Conservation (phyloP, 495 filamentous ascomycete genomes). For the Neurospora sp. region DNA sequence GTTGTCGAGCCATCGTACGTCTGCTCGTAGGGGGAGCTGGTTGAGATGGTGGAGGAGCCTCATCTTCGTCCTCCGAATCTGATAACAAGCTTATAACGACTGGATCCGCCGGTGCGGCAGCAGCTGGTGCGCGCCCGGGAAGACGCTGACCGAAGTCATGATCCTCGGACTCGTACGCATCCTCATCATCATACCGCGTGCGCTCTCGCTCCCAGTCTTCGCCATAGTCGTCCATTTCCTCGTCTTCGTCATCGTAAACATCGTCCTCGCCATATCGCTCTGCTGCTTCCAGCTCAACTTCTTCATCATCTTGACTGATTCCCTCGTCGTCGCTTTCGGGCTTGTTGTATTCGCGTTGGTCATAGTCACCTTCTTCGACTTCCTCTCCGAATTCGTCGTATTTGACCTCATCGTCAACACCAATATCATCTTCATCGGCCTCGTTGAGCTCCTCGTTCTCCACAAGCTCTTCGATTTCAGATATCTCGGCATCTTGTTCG, state of each 20-base stretch:
- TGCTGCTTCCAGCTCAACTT: constrained; percentile 26
- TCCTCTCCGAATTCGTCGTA: constrained; percentile 18
- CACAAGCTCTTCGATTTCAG: constrained; percentile 2
- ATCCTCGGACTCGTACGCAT: constrained; percentile 13
- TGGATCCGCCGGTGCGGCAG: constrained; percentile 6
- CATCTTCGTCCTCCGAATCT: constrained; percentile 27
- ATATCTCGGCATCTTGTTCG: neutral
- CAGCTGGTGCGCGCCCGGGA: neutral
- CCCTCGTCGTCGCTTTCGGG: constrained; percentile 25
- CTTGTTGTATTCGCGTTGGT: constrained; percentile 17
- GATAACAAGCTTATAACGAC: constrained; percentile 30
- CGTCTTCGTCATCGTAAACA: constrained; percentile 23
- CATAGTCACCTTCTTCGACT: constrained; percentile 23
- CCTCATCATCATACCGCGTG: constrained; percentile 19
- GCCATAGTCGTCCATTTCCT: constrained; percentile 12
- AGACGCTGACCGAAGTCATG: constrained; percentile 12
- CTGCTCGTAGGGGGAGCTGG: neutral
- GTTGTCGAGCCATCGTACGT: neutral
- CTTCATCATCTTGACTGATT: constrained; percentile 27
- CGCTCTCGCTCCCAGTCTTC: constrained; percentile 18
- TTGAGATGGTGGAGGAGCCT: neutral
- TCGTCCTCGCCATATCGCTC: constrained; percentile 30
- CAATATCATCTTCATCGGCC: constrained; percentile 4
- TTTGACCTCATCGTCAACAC: constrained; percentile 10
- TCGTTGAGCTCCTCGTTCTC: constrained; percentile 4